Evolutionary conservation across 1,139 yeast species (phyloP).

Genomic region (Yamadazyma diddensiae): DNA sequence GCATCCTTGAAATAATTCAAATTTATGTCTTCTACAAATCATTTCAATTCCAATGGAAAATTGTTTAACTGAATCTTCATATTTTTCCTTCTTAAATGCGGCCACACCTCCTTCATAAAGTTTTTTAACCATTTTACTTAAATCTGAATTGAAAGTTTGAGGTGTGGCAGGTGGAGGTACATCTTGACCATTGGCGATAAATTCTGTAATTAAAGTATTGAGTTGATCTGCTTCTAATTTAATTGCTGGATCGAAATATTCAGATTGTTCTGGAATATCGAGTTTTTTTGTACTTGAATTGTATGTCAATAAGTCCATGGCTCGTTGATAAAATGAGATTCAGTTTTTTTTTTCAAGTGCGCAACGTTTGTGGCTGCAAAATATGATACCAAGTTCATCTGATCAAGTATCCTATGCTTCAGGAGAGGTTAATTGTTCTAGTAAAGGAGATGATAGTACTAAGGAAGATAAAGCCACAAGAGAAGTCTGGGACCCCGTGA

Average conservation of each 20-base stretch:
- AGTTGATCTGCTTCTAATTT: conserved; percentile 57
- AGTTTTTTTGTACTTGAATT: conserved; percentile 29
- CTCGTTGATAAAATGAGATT: background rate
- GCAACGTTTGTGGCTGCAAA: conserved; percentile 4
- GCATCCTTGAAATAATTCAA: conserved; percentile 81
- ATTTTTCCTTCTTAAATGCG: conserved; percentile 59
- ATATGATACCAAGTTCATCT: background rate
- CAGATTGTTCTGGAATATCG: conserved; percentile 22
- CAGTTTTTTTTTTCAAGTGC: background rate
- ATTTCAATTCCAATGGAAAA: conserved; percentile 77
- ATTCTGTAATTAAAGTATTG: conserved; percentile 59
- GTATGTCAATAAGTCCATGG: conserved; percentile 15
- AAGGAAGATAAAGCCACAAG: too few species aligned
- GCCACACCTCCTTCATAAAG: conserved; percentile 71
- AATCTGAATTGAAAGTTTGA: conserved; percentile 52
- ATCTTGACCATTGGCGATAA: conserved; percentile 59
- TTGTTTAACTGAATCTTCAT: conserved; percentile 69
- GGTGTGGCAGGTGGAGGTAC: conserved; percentile 65
- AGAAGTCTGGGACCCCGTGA: too few species aligned
- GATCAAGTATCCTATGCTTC: background rate
- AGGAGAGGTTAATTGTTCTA: too few species aligned
- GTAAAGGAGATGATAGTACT: too few species aligned
- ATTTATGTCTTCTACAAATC: conserved; percentile 76
- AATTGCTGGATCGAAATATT: conserved; percentile 23
- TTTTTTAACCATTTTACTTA: conserved; percentile 67